Evolutionary conservation across 176 grass and related monocot genomes (phyloP).

Genomic region (Carex cristatella): DNA sequence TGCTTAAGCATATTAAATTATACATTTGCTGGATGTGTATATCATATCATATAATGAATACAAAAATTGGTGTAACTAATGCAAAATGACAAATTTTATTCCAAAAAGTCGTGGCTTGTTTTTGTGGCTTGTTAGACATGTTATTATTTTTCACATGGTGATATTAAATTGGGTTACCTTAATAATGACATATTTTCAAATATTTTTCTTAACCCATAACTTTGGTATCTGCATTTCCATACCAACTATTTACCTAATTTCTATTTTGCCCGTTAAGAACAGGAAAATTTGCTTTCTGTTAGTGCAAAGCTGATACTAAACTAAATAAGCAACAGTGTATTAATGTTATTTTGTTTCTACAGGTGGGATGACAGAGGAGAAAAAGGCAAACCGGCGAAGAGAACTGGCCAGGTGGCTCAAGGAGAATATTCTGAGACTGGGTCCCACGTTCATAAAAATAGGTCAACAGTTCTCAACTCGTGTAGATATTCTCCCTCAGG

Average conservation of each 20-base stretch:
- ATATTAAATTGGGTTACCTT: too few relatives aligned
- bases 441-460: slow-evolving; percentile 98
- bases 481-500: slow-evolving; percentile 96
- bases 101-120: neutral
- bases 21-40: neutral
- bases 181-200: too few relatives aligned
- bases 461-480: slow-evolving; percentile 97
- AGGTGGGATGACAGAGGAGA: slow-evolving; percentile 92
- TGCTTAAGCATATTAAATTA: neutral
- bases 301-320: neutral
- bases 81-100: neutral
- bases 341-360: neutral
- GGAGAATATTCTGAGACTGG: slow-evolving; percentile 93
- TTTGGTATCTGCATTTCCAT: neutral
- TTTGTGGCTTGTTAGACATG: neutral
- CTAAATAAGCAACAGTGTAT: neutral
- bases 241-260: neutral
- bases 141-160: neutral
- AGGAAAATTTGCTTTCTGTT: neutral
- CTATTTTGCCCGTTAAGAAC: neutral
- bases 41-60: neutral
- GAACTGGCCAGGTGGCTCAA: slow-evolving; percentile 91
- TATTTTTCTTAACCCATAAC: neutral
- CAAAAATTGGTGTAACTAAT: neutral
- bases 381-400: slow-evolving; percentile 61